Evolutionary conservation across 768 basidiomycete genomes (phyloP), one percentile per base, ranked within the genome.

Genomic region (Lyophyllum semitale): DNA sequence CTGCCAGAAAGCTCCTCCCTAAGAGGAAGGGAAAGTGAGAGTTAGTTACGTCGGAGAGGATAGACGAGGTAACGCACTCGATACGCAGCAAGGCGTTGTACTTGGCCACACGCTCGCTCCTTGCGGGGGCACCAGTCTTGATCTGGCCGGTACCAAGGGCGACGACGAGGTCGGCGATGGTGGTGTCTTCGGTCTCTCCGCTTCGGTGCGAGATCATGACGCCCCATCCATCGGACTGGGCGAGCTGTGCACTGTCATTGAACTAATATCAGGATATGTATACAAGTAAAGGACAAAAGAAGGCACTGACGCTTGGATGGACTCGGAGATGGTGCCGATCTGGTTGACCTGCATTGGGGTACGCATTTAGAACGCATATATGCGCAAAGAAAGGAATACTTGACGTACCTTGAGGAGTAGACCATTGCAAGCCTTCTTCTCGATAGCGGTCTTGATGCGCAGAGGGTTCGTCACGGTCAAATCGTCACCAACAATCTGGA

Each of bases 181-280:
- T 81, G 51, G 93, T 95, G 79, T 93, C 95, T 77, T 97, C 95
- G 32, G 96, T 98, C 83, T 98, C 96, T 68, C 96, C 96, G 63
- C 91, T 93, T 63, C 97, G 95, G 84, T 98, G 97, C 50, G 95
- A 98, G 73, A 96, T 88, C 97, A 99, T 99, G 77, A 98, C 92
- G 72, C 95, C 95, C 97, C 97, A 99, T 51, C 91, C 91, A 67
- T 93, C 93, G 35, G 92, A 93, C 73, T 97, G 94, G 46, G 95
- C 73, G 66, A 99, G 92, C 74, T 98, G 95, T 57, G 95, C 93
- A 70, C 93, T 96, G 59, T 29, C 52, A 27, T 38, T 8, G 37
- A 30, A 27, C 22, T 51, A 55, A 32, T 57, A 44, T 48, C 35
- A 47, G 26, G 25, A 47, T 11, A 43, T 20, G 1, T 30, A 17